A percentile compares a stretch with the other conserved stretches of the same genome.
Evolutionary conservation across 805 yeast genomes (phyloP).

Genomic region (Candida nanaspora): DNA sequence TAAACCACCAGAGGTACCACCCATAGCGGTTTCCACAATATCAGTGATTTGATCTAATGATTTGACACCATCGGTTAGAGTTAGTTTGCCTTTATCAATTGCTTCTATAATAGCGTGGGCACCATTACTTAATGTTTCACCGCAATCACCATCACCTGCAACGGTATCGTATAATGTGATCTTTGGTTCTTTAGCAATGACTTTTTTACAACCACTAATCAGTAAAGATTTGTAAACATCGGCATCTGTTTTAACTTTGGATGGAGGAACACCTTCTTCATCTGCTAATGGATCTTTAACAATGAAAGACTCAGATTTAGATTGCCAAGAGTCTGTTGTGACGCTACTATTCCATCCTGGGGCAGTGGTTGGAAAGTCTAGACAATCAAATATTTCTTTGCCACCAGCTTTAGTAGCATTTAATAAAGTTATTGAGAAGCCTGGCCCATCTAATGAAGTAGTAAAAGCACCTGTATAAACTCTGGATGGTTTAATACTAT

Average conservation of each 20-base stretch:
- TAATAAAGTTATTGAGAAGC: conserved; percentile 78
- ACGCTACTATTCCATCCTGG: conserved; percentile 69
- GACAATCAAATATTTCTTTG: conserved; percentile 38
- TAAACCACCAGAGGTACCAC: conserved; percentile 94
- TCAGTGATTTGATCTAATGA: conserved; percentile 72
- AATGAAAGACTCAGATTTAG: conserved; percentile 12
- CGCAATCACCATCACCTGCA: conserved; percentile 98
- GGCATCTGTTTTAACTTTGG: conserved; percentile 23
- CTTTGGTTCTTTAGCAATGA: conserved; percentile 67
- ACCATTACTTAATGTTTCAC: conserved; percentile 82
- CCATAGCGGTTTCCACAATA: conserved; percentile 81
- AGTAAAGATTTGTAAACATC: conserved; percentile 27
- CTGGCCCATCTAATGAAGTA: conserved; percentile 88
- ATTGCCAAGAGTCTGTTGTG: conserved; percentile 16
- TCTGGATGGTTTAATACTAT: conserved; percentile 57
- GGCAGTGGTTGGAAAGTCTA: conserved; percentile 71
- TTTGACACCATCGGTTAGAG: conserved; percentile 43
- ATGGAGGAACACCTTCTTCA: conserved; percentile 23
- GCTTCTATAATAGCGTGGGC: conserved; percentile 62
- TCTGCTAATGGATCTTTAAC: conserved; percentile 22
- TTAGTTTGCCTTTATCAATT: conserved; percentile 32
- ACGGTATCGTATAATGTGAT: conserved; percentile 80
- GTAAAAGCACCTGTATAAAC: conserved; percentile 72
- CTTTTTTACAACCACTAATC: conserved; percentile 40
- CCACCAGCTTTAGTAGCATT: conserved; percentile 53